phyloP scores from a whole-genome alignment of 176 grass and related monocot species.

The Lolium rigidum region DNA sequence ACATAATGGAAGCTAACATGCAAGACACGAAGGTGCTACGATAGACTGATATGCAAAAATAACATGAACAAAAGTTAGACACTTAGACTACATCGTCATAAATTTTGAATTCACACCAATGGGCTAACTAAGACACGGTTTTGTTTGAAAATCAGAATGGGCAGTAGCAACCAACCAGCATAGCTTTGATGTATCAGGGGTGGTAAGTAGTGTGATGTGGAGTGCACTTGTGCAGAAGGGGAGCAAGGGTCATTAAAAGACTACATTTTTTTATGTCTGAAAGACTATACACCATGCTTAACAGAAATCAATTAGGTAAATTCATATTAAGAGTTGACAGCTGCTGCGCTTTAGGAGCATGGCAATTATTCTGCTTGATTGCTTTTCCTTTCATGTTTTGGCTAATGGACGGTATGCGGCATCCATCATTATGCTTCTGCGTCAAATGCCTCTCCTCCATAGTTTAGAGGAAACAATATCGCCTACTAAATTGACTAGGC shows the following conservation, averaged over 20 bases:
- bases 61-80: background rate
- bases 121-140: background rate
- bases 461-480: constrained; percentile 25
- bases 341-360: background rate
- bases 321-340: background rate
- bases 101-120: constrained; percentile 12
- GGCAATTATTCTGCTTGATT: background rate
- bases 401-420: background rate
- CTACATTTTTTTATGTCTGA: background rate
- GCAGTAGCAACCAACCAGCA: background rate
- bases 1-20: constrained; percentile 24
- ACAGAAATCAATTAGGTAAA: constrained; percentile 1
- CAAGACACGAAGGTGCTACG: background rate
- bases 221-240: constrained; percentile 20
- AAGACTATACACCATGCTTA: background rate
- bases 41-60: constrained; percentile 8
- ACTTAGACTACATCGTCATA: background rate
- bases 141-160: constrained; percentile 3
- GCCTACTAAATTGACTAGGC: background rate
- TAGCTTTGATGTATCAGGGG: background rate
- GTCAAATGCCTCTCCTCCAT: background rate
- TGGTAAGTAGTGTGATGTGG: background rate
- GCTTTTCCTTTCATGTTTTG: constrained; percentile 15
- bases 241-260: background rate
- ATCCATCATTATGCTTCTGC: constrained; percentile 2